Evolutionary conservation across 352 stramenopile species (phyloP).

Genomic region (Phytophthora syringae): DNA sequence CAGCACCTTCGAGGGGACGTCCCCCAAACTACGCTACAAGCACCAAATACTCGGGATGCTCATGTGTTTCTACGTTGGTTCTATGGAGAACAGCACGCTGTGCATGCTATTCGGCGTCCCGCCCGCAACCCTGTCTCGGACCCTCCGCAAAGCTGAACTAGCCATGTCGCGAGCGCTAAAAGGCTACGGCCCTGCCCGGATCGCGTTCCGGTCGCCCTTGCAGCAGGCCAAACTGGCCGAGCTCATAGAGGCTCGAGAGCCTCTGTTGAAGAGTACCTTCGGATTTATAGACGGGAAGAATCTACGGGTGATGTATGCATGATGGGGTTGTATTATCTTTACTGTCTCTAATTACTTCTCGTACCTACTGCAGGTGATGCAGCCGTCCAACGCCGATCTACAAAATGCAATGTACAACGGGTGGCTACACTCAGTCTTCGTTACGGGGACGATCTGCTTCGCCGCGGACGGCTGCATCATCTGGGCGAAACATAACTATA

Average conservation of each 20-base stretch:
- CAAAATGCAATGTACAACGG: neutral
- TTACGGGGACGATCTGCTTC: neutral
- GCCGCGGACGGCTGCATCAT: neutral
- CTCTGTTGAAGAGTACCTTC: conserved; percentile 25
- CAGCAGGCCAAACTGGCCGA: neutral
- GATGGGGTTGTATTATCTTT: neutral
- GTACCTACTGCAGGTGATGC: neutral
- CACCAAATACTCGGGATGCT: conserved; percentile 12
- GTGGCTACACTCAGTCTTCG: neutral
- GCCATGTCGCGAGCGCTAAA: neutral
- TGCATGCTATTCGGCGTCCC: conserved; percentile 6
- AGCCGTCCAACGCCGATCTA: neutral
- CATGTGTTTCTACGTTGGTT: conserved; percentile 7
- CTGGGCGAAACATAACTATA: neutral
- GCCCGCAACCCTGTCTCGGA: neutral
- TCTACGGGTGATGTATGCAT: neutral
- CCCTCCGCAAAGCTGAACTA: conserved; percentile 2
- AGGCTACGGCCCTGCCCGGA: neutral
- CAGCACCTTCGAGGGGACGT: neutral
- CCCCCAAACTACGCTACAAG: conserved; percentile 1
- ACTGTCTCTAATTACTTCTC: neutral
- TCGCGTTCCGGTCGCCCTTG: neutral
- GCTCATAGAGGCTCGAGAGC: conserved; percentile 37
- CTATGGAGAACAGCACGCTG: conserved; percentile 2
- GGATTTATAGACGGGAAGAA: conserved; percentile 13